These are phyloP conservation scores for Aureobasidium lini DNA, from an alignment of 2,329 filamentous ascomycete species.

Conservation along the genomic window DNA sequence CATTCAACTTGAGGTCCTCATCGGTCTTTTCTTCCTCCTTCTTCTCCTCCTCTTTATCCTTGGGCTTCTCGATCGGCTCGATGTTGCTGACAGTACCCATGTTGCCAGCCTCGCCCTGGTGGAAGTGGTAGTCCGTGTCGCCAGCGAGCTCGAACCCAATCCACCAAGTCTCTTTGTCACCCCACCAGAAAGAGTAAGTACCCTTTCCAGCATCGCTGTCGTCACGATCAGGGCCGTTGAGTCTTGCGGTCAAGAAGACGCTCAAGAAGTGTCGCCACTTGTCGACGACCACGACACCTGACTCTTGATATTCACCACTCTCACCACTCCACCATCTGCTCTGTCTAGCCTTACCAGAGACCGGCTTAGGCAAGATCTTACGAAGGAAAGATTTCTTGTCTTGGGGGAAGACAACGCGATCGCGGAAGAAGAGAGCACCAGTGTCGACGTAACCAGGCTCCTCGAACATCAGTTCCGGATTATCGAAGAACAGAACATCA, in stretches of 20 bases:
- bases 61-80: background rate
- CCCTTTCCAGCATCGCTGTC: slow-evolving; percentile 30
- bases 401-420: slow-evolving; percentile 36
- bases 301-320: slow-evolving; percentile 37
- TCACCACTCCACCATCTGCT: slow-evolving; percentile 32
- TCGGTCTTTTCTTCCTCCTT: background rate
- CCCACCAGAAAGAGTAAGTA: slow-evolving; percentile 28
- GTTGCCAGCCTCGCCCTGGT: slow-evolving; percentile 32
- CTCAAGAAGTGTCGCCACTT: slow-evolving; percentile 41
- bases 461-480: slow-evolving; percentile 37
- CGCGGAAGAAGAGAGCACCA: slow-evolving; percentile 41
- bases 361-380: slow-evolving; percentile 36
- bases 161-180: slow-evolving; percentile 46
- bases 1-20: background rate
- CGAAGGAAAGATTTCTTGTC: slow-evolving; percentile 34
- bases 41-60: background rate
- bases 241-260: slow-evolving; percentile 33
- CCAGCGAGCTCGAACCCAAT: slow-evolving; percentile 41
- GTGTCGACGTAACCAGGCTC: slow-evolving; percentile 35
- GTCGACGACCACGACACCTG: slow-evolving; percentile 41
- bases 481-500: slow-evolving; percentile 37
- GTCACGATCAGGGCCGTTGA: slow-evolving; percentile 40
- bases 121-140: slow-evolving; percentile 37
- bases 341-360: slow-evolving; percentile 34
- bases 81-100: slow-evolving; percentile 26